Evolutionary conservation across 495 filamentous ascomycete genomes (phyloP).

Genomic region (Paragyromitra xinjiangensis): DNA sequence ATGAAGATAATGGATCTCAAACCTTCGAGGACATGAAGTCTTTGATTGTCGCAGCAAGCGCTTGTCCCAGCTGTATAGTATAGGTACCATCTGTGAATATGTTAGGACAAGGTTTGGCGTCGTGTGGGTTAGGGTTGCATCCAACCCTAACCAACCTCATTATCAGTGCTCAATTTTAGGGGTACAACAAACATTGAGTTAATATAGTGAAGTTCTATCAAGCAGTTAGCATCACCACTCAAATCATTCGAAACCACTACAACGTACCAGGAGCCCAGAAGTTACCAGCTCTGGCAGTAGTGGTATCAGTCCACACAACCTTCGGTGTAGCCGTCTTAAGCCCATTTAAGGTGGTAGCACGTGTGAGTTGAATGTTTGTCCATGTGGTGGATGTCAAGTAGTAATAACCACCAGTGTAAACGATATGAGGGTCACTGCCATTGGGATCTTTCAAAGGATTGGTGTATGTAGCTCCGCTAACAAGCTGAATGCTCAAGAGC

Average conservation of each 20-base stretch:
- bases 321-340: conserved; percentile 63
- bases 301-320: conserved; percentile 61
- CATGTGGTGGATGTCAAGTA: conserved; percentile 64
- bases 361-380: conserved; percentile 64
- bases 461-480: conserved; percentile 37
- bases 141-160: not conserved
- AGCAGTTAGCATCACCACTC: not conserved
- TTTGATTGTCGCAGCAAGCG: conserved; percentile 57
- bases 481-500: conserved; percentile 24
- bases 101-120: not conserved
- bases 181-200: conserved; percentile 32
- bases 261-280: conserved; percentile 68
- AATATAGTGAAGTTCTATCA: conserved; percentile 48
- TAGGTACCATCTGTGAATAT: conserved; percentile 43
- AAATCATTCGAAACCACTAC: not conserved
- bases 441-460: conserved; percentile 49
- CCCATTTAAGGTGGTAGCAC: conserved; percentile 63
- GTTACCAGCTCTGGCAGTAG: conserved; percentile 61
- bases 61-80: conserved; percentile 47
- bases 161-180: not conserved
- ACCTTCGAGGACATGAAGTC: conserved; percentile 60
- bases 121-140: conserved; percentile 12
- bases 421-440: conserved; percentile 61
- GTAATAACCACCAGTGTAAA: conserved; percentile 59
- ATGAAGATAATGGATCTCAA: not conserved